Evolutionary conservation across 352 stramenopile species (phyloP).

Genomic region (Globisporangium okanoganense): DNA sequence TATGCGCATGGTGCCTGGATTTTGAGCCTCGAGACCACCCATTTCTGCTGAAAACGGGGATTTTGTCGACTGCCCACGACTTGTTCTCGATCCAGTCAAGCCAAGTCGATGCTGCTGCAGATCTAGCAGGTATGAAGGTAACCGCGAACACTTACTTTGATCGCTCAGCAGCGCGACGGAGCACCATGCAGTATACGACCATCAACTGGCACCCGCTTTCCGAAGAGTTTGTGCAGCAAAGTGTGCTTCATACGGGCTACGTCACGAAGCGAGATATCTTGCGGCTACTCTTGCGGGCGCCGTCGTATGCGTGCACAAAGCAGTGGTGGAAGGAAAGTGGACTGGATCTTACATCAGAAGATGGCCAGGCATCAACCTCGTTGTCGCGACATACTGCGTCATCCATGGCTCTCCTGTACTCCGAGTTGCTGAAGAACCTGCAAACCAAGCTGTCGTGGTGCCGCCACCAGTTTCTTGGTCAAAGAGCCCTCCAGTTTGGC

Average conservation of each 20-base stretch:
- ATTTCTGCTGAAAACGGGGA: slow-evolving; percentile 74
- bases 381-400: slow-evolving; percentile 56
- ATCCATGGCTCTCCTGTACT: slow-evolving; percentile 72
- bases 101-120: slow-evolving; percentile 28
- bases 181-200: slow-evolving; percentile 23
- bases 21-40: slow-evolving; percentile 82
- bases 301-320: slow-evolving; percentile 45
- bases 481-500: slow-evolving; percentile 71
- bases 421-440: slow-evolving; percentile 59
- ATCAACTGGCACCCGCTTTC: slow-evolving; percentile 80
- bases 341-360: slow-evolving; percentile 19
- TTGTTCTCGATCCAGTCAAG: slow-evolving; percentile 72
- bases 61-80: slow-evolving; percentile 68
- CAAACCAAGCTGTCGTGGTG: slow-evolving; percentile 56
- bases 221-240: slow-evolving; percentile 76
- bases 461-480: slow-evolving; percentile 24
- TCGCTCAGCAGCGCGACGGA: slow-evolving; percentile 1
- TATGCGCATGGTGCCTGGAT: slow-evolving; percentile 80
- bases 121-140: slow-evolving; percentile 21
- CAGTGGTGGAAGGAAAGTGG: slow-evolving; percentile 66
- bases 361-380: slow-evolving; percentile 10
- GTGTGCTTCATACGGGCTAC: slow-evolving; percentile 54
- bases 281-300: slow-evolving; percentile 53
- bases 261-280: slow-evolving; percentile 83
- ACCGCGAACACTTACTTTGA: slow-evolving; percentile 12